Conservation (phyloP, 441 rosid species). For the Populus hybrid region DNA sequence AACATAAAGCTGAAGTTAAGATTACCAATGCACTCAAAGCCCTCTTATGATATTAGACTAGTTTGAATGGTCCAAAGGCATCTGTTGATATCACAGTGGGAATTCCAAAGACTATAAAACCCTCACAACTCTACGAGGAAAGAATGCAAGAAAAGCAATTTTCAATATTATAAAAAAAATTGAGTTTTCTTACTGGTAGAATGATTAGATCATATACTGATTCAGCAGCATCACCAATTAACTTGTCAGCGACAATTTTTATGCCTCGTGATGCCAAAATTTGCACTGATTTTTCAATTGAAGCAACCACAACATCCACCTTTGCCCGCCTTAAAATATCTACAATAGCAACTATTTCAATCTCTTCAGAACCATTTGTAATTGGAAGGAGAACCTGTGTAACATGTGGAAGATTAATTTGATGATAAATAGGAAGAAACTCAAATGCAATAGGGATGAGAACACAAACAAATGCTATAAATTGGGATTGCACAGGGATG, state of each 20-base stretch:
- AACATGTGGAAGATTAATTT: constrained; percentile 15
- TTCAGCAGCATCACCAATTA: constrained; percentile 56
- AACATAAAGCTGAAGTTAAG: neutral
- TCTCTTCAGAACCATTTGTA: constrained; percentile 84
- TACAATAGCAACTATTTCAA: constrained; percentile 64
- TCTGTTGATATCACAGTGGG: neutral
- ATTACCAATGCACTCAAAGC: neutral
- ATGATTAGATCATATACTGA: constrained; percentile 65
- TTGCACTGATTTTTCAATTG: constrained; percentile 61
- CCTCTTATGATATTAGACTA: neutral
- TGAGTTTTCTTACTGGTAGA: constrained; percentile 71
- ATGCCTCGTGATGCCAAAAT: constrained; percentile 74
- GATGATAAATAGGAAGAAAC: neutral
- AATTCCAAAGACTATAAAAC: constrained; percentile 3
- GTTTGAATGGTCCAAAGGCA: neutral
- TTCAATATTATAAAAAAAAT: neutral
- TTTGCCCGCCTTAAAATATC: constrained; percentile 86
- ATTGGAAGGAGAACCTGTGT: constrained; percentile 80
- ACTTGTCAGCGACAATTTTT: constrained; percentile 72
- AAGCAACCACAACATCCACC: constrained; percentile 78
- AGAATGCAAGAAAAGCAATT: constrained; percentile 11
- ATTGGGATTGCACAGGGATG: neutral
- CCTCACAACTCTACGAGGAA: constrained; percentile 6
- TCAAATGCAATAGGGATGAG: neutral
- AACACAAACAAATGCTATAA: neutral